These are phyloP conservation scores for Teunomyces cretensis DNA, from an alignment of 805 yeast species.

Conservation along the genomic window DNA sequence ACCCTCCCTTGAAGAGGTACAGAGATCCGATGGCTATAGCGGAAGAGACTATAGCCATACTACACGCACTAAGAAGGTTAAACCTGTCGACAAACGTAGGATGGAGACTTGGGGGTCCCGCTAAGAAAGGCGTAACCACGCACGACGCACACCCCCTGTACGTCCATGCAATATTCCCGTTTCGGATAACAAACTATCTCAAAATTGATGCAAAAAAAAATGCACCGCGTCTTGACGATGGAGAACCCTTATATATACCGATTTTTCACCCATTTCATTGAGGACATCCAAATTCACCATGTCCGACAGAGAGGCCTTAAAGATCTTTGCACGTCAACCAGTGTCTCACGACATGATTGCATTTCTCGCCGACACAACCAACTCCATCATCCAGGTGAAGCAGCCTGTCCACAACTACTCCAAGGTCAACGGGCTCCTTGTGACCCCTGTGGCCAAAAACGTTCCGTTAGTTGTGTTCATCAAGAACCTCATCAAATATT, in stretches of 20 bases:
- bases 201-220: slow-evolving; percentile 1
- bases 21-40: too few species aligned
- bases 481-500: slow-evolving; percentile 65
- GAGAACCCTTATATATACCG: slow-evolving; percentile 1
- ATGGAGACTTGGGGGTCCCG: background rate
- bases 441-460: background rate
- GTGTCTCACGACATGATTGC: slow-evolving; percentile 59
- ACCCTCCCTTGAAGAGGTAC: too few species aligned
- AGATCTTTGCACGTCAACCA: slow-evolving; percentile 53
- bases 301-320: slow-evolving; percentile 47
- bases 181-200: background rate
- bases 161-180: slow-evolving; percentile 2
- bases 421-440: slow-evolving; percentile 16
- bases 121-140: background rate
- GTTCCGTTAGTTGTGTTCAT: slow-evolving; percentile 59
- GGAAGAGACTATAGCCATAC: too few species aligned
- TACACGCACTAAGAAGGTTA: too few species aligned
- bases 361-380: slow-evolving; percentile 57
- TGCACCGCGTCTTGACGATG: slow-evolving; percentile 1
- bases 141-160: background rate
- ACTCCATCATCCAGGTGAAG: slow-evolving; percentile 52
- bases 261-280: background rate
- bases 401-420: slow-evolving; percentile 16
- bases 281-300: slow-evolving; percentile 7
- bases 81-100: too few species aligned